Evolutionary conservation across 345 rosid species (phyloP).

Genomic region (Syzygium oleosum): DNA sequence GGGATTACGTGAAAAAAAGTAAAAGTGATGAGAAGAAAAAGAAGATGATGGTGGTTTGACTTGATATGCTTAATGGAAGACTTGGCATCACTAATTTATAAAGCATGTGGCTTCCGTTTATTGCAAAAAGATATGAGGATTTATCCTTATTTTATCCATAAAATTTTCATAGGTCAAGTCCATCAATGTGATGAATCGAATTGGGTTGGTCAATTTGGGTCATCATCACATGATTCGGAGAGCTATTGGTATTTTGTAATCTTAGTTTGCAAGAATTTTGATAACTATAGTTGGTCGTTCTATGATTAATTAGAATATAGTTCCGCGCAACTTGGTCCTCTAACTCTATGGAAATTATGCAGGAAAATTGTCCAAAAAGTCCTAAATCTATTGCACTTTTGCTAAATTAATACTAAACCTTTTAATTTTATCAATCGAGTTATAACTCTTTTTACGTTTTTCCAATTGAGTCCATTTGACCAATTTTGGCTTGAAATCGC

Average conservation of each 20-base stretch:
- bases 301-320: background rate
- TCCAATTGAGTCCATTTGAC: no score
- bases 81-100: background rate
- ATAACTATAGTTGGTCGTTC: background rate
- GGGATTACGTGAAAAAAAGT: background rate
- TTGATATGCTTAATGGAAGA: background rate
- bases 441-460: no score
- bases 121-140: background rate
- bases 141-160: background rate
- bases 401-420: no score
- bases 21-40: background rate
- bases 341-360: background rate
- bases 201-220: background rate
- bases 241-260: background rate
- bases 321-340: background rate
- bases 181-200: background rate
- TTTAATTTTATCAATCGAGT: no score
- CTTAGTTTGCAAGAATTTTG: background rate
- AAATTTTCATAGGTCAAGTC: background rate
- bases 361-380: no score
- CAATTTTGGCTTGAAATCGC: no score
- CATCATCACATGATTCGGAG: background rate
- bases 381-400: no score
- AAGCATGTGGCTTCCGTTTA: background rate
- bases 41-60: background rate